phyloP scores from a whole-genome alignment of 495 filamentous ascomycete species.

The Neurospora tetraspora region DNA sequence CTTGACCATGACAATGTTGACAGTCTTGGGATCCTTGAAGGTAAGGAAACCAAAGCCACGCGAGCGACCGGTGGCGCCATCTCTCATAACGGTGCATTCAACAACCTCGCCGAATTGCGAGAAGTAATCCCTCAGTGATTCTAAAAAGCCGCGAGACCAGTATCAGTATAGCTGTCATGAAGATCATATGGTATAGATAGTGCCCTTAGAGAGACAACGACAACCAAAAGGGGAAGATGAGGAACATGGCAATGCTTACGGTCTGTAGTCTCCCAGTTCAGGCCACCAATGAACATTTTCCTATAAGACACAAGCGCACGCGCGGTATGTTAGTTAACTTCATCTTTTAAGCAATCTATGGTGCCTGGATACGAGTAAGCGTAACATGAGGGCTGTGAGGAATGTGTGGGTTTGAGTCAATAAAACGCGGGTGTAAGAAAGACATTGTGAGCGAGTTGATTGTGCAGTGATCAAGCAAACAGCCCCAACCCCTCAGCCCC shows the following conservation, averaged over 20 bases:
- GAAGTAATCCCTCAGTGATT: slow-evolving; percentile 97
- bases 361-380: neutral
- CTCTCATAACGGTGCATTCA: slow-evolving; percentile 97
- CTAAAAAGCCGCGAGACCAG: slow-evolving; percentile 32
- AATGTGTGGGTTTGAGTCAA: neutral
- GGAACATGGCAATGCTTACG: slow-evolving; percentile 48
- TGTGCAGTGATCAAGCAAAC: neutral
- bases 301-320: slow-evolving; percentile 33
- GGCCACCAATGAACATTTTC: slow-evolving; percentile 98
- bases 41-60: slow-evolving; percentile 96
- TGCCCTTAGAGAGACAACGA: neutral
- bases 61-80: slow-evolving; percentile 86
- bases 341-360: neutral
- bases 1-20: slow-evolving; percentile 99
- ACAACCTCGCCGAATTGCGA: slow-evolving; percentile 95
- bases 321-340: slow-evolving; percentile 22
- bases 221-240: neutral
- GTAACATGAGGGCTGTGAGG: neutral
- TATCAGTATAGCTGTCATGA: neutral
- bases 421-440: neutral
- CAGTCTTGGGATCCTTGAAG: slow-evolving; percentile 92
- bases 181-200: neutral
- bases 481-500: neutral
- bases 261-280: slow-evolving; percentile 99
- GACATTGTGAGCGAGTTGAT: neutral